Conservation (phyloP, 805 yeast species). For the Candida morakotiae region DNA sequence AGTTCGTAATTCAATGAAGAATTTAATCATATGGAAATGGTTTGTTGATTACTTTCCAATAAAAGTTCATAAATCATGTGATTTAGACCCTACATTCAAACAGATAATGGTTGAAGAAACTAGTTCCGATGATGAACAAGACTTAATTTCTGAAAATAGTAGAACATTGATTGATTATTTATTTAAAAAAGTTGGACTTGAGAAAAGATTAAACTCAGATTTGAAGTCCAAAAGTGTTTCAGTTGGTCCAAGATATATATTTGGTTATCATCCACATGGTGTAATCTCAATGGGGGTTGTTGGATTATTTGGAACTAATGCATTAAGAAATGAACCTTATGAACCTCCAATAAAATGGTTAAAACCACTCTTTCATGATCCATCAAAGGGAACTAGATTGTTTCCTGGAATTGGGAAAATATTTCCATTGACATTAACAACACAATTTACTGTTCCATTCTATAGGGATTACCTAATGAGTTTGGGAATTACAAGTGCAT, state of each 20-base stretch:
- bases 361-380: slow-evolving; percentile 50
- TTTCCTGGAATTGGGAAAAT: slow-evolving; percentile 82
- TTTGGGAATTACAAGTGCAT: slow-evolving; percentile 82
- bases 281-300: slow-evolving; percentile 89
- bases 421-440: slow-evolving; percentile 73
- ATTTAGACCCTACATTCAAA: slow-evolving; percentile 70
- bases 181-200: slow-evolving; percentile 32
- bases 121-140: slow-evolving; percentile 37
- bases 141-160: slow-evolving; percentile 34
- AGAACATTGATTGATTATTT: slow-evolving; percentile 32
- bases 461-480: slow-evolving; percentile 81
- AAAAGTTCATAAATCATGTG: slow-evolving; percentile 58
- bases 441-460: slow-evolving; percentile 80
- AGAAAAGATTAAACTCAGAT: slow-evolving; percentile 32
- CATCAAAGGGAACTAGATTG: slow-evolving; percentile 58
- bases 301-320: slow-evolving; percentile 70
- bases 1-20: slow-evolving; percentile 53
- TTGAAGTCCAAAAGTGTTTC: slow-evolving; percentile 23
- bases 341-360: slow-evolving; percentile 30
- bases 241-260: slow-evolving; percentile 74
- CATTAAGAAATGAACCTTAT: slow-evolving; percentile 39
- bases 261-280: slow-evolving; percentile 96
- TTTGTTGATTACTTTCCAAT: slow-evolving; percentile 83
- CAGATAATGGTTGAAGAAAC: slow-evolving; percentile 24
- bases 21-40: slow-evolving; percentile 58